Conservation (phyloP, 73 alveolate species). For the Halteria grandinella region DNA sequence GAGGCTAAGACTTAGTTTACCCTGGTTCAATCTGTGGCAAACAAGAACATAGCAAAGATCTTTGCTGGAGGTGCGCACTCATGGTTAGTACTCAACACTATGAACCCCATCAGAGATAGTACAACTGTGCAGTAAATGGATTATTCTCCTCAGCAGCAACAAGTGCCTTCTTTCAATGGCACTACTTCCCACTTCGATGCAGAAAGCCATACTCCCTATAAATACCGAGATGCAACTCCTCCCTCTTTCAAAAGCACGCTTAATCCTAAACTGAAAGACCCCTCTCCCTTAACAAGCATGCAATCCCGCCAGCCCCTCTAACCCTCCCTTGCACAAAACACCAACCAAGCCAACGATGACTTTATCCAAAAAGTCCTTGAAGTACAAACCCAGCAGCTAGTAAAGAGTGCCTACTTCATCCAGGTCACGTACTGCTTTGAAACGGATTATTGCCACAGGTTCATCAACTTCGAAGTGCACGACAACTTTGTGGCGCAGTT, state of each 20-base stretch:
- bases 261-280: constrained; percentile 49
- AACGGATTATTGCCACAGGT: constrained; percentile 86
- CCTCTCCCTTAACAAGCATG: not conserved
- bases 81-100: constrained; percentile 92
- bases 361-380: constrained; percentile 2
- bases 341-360: constrained; percentile 8
- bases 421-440: constrained; percentile 88
- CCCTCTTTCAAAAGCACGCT: constrained; percentile 40
- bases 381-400: not conserved
- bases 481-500: constrained; percentile 54
- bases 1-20: constrained; percentile 85
- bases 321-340: not conserved
- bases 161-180: not conserved
- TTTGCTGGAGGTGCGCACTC: constrained; percentile 98
- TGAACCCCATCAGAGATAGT: constrained; percentile 76
- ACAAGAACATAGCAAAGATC: constrained; percentile 80
- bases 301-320: not conserved
- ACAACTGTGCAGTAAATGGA: not conserved
- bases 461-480: constrained; percentile 75
- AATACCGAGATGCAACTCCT: too few relatives aligned
- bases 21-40: constrained; percentile 78
- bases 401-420: constrained; percentile 62
- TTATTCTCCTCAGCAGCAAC: not conserved
- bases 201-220: too few relatives aligned
- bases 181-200: too few relatives aligned